Evolutionary conservation across 305 asterid genomes (phyloP).

Genomic region (Stenogyne calaminthoides): DNA sequence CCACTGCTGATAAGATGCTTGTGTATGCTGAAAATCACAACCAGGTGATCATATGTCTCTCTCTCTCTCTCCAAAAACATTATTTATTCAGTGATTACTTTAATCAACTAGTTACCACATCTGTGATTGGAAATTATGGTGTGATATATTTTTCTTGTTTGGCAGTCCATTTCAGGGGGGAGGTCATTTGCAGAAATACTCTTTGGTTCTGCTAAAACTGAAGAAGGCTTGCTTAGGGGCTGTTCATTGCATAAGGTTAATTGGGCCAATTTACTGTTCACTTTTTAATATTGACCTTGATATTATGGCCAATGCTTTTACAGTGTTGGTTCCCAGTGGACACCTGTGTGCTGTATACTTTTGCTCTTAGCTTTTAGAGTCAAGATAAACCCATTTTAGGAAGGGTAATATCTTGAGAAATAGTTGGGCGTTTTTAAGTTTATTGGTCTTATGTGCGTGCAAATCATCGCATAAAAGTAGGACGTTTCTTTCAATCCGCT

Average conservation of each 20-base stretch:
- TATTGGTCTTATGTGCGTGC: slow-evolving; percentile 15
- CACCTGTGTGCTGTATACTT: background rate
- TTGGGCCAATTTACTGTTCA: slow-evolving; percentile 21
- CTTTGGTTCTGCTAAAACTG: slow-evolving; percentile 65
- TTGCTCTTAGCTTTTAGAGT: slow-evolving; percentile 7
- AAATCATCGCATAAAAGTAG: slow-evolving; percentile 7
- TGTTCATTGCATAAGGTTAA: slow-evolving; percentile 86
- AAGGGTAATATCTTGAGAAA: slow-evolving; percentile 15
- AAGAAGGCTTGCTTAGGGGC: slow-evolving; percentile 68
- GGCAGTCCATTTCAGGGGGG: slow-evolving; percentile 93
- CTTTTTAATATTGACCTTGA: slow-evolving; percentile 20
- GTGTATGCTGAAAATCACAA: slow-evolving; percentile 94
- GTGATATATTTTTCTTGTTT: slow-evolving; percentile 35
- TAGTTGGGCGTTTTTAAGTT: slow-evolving; percentile 17
- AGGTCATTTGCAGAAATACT: slow-evolving; percentile 87
- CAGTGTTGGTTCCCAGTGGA: slow-evolving; percentile 16
- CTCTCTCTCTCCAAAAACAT: background rate
- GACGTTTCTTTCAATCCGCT: slow-evolving; percentile 18
- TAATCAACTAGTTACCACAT: slow-evolving; percentile 20
- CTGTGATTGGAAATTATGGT: slow-evolving; percentile 27
- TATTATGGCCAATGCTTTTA: background rate
- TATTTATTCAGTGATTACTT: background rate
- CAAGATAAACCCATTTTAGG: slow-evolving; percentile 17
- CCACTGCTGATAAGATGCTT: slow-evolving; percentile 73
- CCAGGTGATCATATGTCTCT: slow-evolving; percentile 54